Percentiles rank a stretch among this genome's conserved stretches.
Evolutionary conservation across 306 rosid genomes (phyloP).

Genomic region (Fragaria vesca): DNA sequence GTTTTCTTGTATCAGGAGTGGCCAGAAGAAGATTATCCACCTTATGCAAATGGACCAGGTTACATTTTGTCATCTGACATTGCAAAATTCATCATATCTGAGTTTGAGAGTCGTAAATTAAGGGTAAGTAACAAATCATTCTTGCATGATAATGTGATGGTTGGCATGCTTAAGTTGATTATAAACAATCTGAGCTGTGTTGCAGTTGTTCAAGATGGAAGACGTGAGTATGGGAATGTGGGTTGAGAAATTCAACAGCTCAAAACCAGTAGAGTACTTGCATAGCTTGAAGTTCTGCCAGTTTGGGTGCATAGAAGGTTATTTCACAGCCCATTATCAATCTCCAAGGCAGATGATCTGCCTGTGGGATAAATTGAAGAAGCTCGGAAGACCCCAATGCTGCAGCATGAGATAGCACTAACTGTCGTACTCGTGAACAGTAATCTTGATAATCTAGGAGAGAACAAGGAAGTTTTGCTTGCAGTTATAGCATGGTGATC

Average conservation of each 20-base stretch:
- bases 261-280: conserved; percentile 54
- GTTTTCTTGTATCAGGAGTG: conserved; percentile 66
- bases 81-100: conserved; percentile 51
- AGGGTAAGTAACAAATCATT: conserved; percentile 46
- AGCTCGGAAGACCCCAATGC: conserved; percentile 53
- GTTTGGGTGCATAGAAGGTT: conserved; percentile 76
- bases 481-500: conserved; percentile 43
- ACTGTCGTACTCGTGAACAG: conserved; percentile 13
- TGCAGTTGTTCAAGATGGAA: conserved; percentile 93
- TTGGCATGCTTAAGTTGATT: background rate
- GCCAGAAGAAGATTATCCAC: conserved; percentile 85
- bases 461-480: conserved; percentile 49
- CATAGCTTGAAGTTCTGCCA: conserved; percentile 82
- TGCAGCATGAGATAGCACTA: conserved; percentile 82
- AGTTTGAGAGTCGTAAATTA: conserved; percentile 59
- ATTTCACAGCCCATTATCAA: conserved; percentile 86
- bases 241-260: conserved; percentile 71
- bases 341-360: conserved; percentile 90
- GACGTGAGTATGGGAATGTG: conserved; percentile 98
- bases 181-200: conserved; percentile 1
- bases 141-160: background rate
- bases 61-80: conserved; percentile 75
- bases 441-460: conserved; percentile 15
- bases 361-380: conserved; percentile 67
- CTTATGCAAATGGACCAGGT: conserved; percentile 94